A percentile compares a stretch with the other conserved stretches of the same genome.
phyloP scores from a whole-genome alignment of 2,329 filamentous ascomycete species.

The Macrophomina pseudophaseolina region DNA sequence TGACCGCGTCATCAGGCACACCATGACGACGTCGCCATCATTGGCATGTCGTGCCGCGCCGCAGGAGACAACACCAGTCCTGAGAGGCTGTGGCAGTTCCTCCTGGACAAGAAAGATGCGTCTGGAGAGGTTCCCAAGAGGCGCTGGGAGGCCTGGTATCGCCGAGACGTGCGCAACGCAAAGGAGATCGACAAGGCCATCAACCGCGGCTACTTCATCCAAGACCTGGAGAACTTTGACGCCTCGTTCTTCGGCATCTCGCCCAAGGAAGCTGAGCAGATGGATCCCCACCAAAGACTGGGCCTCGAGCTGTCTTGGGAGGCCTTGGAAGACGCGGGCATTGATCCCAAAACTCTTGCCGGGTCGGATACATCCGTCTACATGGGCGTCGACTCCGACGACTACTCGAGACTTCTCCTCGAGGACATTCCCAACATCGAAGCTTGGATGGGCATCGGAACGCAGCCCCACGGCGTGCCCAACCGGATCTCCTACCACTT shows the following conservation, averaged over 20 bases:
- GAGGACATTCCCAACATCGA: constrained; percentile 47
- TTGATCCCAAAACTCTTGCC: constrained; percentile 29
- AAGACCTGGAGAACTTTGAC: constrained; percentile 38
- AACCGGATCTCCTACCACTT: constrained; percentile 44
- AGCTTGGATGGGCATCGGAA: constrained; percentile 49
- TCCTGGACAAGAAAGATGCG: constrained; percentile 37
- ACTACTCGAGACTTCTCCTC: constrained; percentile 44
- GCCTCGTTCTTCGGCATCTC: constrained; percentile 33
- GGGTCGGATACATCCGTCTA: constrained; percentile 36
- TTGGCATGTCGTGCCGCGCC: constrained; percentile 42
- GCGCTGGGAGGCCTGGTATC: constrained; percentile 41
- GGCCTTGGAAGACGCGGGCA: constrained; percentile 30
- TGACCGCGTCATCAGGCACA: background rate
- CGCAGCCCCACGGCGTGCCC: constrained; percentile 44
- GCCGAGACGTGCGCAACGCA: constrained; percentile 35
- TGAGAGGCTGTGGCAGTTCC: constrained; percentile 42
- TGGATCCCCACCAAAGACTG: constrained; percentile 32
- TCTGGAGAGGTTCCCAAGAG: constrained; percentile 37
- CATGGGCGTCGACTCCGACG: constrained; percentile 38
- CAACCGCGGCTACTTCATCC: constrained; percentile 39
- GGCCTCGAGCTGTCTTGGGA: constrained; percentile 30
- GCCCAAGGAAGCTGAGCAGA: constrained; percentile 30
- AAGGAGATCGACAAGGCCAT: constrained; percentile 31
- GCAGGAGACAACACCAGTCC: constrained; percentile 39
- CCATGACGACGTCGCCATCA: constrained; percentile 38